Base-by-base conservation (phyloP, 228 moss, liverwort and hornwort species). In the Sphagnum magellanicum region DNA sequence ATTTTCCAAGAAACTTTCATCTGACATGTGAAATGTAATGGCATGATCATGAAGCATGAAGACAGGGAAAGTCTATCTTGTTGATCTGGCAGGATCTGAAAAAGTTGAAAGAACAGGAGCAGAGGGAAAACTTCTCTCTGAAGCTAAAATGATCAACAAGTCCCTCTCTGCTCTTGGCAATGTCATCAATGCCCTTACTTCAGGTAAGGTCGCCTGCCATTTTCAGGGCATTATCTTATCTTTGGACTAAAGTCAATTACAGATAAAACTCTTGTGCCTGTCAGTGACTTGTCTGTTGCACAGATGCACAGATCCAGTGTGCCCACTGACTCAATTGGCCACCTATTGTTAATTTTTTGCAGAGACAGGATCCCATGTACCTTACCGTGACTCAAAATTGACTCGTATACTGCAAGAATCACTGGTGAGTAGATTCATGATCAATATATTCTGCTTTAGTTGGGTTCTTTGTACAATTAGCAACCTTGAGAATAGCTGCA, bases 391-490 rank as follows among this genome's bases (percentile, higher is more conserved):
- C 71, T 88, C 80, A n/a, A 88, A 85, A 71, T 59, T 88, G 78
- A 88, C 85, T 16, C 82, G 80, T 74, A 85, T 85, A 52, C 83
- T 88, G 59, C 88, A 88, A 78, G 88, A 88, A 49, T 88, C 88
- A 61, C 75, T 88, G 51, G 88, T 85, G 81, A 82, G 78, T 67
- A 15, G 59, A 68, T 49, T 17, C 50, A 53, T 55, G 12, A 55
- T 32, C 32, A 32, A 2, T 32, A 32, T 32, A 32, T 32, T 32
- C 32, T 32, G 32, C 32, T 32, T 32, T 32, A 32, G 32, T 32
- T 32, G 32, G 60, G 60, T 60, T 60, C 5, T 6, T 16, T 60
- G 14, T 60, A 14, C 6, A 6, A 16, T 5, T 14, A 60, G 5
- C 16, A 60, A 60, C 60, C 60, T 60, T 60, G n/a, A 14, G 5